A percentile compares a stretch with the other conserved stretches of the same genome.
phyloP scores from a whole-genome alignment of 352 stramenopile genomes.

The Globisporangium viniferum region DNA sequence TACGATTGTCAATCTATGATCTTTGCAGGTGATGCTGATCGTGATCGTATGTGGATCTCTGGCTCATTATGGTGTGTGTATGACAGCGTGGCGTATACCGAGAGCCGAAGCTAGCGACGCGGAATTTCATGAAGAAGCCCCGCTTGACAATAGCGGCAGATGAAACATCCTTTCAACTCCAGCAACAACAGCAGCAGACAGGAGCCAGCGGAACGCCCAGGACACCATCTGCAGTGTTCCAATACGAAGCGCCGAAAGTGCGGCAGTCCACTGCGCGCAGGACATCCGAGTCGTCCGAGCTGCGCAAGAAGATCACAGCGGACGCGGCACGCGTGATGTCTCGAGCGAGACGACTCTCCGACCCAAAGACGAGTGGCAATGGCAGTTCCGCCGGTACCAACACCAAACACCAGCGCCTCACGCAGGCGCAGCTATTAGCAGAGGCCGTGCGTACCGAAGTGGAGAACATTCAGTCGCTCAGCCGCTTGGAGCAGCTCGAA shows the following conservation, averaged over 20 bases:
- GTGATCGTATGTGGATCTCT: not conserved
- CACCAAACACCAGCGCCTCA: conserved; percentile 37
- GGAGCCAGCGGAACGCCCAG: conserved; percentile 1
- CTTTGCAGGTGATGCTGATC: not conserved
- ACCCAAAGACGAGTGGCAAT: not conserved
- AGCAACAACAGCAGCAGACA: not conserved
- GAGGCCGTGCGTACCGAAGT: conserved; percentile 80
- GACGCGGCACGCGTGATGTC: conserved; percentile 44
- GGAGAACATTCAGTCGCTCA: conserved; percentile 77
- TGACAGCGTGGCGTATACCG: conserved; percentile 21
- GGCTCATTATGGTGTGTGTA: not conserved
- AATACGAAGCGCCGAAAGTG: conserved; percentile 42
- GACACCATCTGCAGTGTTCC: conserved; percentile 6
- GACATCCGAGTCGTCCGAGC: conserved; percentile 54
- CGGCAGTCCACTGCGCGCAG: conserved; percentile 60
- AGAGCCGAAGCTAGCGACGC: conserved; percentile 23
- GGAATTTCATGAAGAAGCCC: conserved; percentile 17
- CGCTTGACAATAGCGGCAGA: conserved; percentile 7
- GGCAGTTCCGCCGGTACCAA: not conserved
- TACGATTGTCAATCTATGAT: not conserved
- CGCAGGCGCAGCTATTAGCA: conserved; percentile 61
- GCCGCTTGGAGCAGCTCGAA: conserved; percentile 71
- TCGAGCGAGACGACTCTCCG: conserved; percentile 21
- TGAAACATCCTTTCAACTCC: not conserved
- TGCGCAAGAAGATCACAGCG: conserved; percentile 49